Conservation (phyloP, 352 stramenopile genomes). For the Phytophthora constricta region DNA sequence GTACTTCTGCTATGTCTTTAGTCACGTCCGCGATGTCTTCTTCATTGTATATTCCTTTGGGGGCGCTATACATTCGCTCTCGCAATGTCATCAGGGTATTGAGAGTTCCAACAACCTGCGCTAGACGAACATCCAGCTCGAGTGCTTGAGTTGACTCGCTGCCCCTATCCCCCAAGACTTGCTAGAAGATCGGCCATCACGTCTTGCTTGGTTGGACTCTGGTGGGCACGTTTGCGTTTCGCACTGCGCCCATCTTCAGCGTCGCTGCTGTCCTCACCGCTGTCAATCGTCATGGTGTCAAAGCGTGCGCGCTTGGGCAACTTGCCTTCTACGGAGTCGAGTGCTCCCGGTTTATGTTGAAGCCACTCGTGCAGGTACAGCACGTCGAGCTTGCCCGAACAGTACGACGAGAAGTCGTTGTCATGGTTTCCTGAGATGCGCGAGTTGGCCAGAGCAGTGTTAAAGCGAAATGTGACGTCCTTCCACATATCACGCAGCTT, state of each 20-base stretch:
- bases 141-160: too few relatives aligned
- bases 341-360: neutral
- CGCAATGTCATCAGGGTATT: neutral
- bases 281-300: neutral
- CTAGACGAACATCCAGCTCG: neutral
- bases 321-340: neutral
- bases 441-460: neutral
- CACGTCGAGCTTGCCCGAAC: constrained; percentile 5
- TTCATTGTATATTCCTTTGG: neutral
- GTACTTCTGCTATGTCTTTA: neutral
- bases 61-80: neutral
- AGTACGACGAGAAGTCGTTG: constrained; percentile 17
- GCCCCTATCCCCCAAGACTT: too few relatives aligned
- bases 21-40: neutral
- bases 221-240: too few relatives aligned
- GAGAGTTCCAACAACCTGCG: neutral
- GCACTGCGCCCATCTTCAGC: too few relatives aligned
- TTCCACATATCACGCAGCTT: constrained; percentile 15
- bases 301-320: constrained; percentile 3
- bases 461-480: neutral
- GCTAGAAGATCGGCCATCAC: neutral
- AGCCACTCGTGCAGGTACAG: constrained; percentile 12
- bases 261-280: neutral
- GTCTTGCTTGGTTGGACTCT: too few relatives aligned
- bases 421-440: neutral